These are phyloP conservation scores for Starmerella stigmatis DNA, from an alignment of 805 yeast species.

Conservation along the genomic window DNA sequence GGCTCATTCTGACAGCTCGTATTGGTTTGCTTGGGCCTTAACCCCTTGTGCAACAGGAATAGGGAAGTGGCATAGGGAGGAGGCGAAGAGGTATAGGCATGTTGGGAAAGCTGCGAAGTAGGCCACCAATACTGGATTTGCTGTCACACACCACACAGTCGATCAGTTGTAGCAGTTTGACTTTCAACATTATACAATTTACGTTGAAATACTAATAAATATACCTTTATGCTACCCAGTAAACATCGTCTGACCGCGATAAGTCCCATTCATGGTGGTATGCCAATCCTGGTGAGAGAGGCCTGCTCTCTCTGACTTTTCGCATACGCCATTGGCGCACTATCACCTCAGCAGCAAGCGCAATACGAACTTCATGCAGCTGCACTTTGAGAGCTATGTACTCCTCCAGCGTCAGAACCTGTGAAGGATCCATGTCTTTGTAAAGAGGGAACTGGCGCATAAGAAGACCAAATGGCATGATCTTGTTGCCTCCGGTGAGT, in stretches of 20 bases:
- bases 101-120: no score
- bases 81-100: no score
- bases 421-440: conserved; percentile 62
- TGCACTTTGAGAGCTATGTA: conserved; percentile 27
- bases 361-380: conserved; percentile 24
- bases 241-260: neutral
- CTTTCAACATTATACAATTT: no score
- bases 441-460: conserved; percentile 64
- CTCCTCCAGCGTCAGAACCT: conserved; percentile 30
- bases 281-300: conserved; percentile 9
- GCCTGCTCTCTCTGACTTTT: neutral
- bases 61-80: no score
- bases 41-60: no score
- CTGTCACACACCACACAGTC: no score
- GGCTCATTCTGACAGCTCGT: no score
- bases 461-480: conserved; percentile 53
- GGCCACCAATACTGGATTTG: no score
- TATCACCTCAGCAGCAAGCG: conserved; percentile 23
- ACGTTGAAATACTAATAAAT: neutral
- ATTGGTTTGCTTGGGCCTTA: no score
- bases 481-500: conserved; percentile 35
- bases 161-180: no score
- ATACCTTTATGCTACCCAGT: conserved; percentile 13
- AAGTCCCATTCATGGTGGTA: conserved; percentile 8
- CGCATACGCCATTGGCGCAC: conserved; percentile 18